These are phyloP conservation scores for Pinus tabuliformis DNA, from an alignment of 75 land plant genomes.

Conservation along the genomic window DNA sequence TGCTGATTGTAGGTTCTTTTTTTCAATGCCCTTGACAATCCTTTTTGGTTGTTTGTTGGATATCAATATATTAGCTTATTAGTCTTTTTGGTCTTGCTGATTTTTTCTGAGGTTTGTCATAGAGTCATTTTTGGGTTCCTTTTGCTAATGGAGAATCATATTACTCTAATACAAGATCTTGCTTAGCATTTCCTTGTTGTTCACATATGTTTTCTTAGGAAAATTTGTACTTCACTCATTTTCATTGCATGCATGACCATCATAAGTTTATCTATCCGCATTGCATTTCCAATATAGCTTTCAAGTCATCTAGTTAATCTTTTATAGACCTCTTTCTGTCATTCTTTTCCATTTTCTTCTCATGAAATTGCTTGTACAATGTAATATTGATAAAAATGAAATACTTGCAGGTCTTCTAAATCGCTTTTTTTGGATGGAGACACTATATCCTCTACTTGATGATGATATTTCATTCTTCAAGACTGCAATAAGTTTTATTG, in stretches of 20 bases:
- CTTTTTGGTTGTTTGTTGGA: too few relatives aligned
- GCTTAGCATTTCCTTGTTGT: background rate
- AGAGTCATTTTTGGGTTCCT: background rate
- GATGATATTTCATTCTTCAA: conserved; percentile 68
- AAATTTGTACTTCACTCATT: background rate
- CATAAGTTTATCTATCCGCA: background rate
- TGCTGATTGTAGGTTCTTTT: too few relatives aligned
- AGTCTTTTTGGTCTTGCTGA: too few relatives aligned
- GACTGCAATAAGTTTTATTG: conserved; percentile 74
- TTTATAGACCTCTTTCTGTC: background rate
- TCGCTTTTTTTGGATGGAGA: conserved; percentile 83
- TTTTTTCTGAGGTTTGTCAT: background rate
- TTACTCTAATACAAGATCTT: background rate
- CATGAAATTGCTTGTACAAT: background rate
- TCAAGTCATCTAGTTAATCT: background rate
- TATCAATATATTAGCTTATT: too few relatives aligned
- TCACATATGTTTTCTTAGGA: background rate
- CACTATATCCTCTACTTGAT: conserved; percentile 37
- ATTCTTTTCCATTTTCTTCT: background rate
- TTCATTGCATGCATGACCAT: background rate
- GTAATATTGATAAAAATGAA: background rate
- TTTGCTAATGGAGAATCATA: background rate
- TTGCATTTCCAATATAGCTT: background rate
- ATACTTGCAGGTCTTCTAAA: conserved; percentile 59
- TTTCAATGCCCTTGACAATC: too few relatives aligned